Conservation (phyloP, 257 asterid species). For the Gentiana dahurica region DNA sequence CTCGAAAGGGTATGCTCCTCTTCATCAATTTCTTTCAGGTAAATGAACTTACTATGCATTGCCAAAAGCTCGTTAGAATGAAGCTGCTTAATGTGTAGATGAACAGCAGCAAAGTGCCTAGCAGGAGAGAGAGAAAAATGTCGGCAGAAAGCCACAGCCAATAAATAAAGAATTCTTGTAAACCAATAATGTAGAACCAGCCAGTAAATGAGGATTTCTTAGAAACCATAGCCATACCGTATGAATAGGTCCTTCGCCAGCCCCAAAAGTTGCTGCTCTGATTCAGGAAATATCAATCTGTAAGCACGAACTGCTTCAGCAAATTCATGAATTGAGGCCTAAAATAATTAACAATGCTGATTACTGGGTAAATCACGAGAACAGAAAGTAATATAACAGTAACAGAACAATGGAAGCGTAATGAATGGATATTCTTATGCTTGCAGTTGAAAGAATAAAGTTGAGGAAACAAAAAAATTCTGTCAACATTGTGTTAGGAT, state of each 20-base stretch:
- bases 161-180: not conserved
- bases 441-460: not conserved
- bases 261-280: conserved; percentile 77
- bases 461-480: not conserved
- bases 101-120: conserved; percentile 85
- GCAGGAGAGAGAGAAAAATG: not conserved
- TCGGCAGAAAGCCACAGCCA: not conserved
- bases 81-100: conserved; percentile 49
- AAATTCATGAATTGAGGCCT: conserved; percentile 89
- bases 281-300: conserved; percentile 76
- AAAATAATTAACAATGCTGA: conserved; percentile 11
- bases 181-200: not conserved
- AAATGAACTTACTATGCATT: conserved; percentile 57
- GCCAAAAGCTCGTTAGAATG: conserved; percentile 52
- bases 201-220: not conserved
- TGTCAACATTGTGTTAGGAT: not conserved
- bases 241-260: conserved; percentile 68
- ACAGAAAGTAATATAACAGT: not conserved
- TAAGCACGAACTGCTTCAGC: conserved; percentile 93
- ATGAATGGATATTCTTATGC: not conserved
- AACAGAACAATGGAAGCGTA: not conserved
- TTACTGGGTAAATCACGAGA: not conserved
- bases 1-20: too few species aligned
- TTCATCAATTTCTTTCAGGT: conserved; percentile 5
- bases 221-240: conserved; percentile 30